phyloP scores from a whole-genome alignment of 2,329 filamentous ascomycete genomes.

The Emericellopsis atlantica region DNA sequence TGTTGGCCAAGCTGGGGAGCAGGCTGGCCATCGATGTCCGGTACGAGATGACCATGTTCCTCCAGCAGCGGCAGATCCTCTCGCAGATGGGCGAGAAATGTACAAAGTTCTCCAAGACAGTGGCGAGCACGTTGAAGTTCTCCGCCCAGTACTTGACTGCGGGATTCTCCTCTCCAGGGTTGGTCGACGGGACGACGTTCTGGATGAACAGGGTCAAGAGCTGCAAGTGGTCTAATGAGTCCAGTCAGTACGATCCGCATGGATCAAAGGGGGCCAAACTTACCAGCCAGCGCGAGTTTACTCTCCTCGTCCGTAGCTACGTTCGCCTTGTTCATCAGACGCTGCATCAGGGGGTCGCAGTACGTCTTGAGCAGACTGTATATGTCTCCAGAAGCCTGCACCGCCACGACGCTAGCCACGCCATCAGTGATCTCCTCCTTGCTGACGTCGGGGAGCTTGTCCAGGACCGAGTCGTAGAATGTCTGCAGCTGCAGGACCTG shows the following conservation, averaged over 20 bases:
- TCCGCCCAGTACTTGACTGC: conserved; percentile 95
- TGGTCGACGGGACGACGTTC: conserved; percentile 60
- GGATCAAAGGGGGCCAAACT: conserved; percentile 11
- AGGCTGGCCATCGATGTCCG: conserved; percentile 78
- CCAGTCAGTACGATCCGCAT: conserved; percentile 1
- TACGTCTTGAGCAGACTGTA: conserved; percentile 84
- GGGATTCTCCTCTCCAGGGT: conserved; percentile 64
- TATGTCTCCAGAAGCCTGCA: conserved; percentile 67
- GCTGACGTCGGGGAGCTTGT: conserved; percentile 72
- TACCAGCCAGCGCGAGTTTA: conserved; percentile 76
- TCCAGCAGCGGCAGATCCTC: conserved; percentile 87
- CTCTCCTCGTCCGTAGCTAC: conserved; percentile 70
- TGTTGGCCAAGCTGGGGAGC: conserved; percentile 74
- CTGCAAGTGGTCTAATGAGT: conserved; percentile 65
- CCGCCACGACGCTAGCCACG: conserved; percentile 81
- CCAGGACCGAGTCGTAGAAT: conserved; percentile 84
- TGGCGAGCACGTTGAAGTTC: conserved; percentile 76
- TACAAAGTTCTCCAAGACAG: conserved; percentile 79
- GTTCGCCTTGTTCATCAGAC: conserved; percentile 79
- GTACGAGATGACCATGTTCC: conserved; percentile 94
- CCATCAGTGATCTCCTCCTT: conserved; percentile 96
- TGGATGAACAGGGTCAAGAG: conserved; percentile 87
- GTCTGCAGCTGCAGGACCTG: conserved; percentile 79
- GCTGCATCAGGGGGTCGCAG: conserved; percentile 78
- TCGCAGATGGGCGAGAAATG: conserved; percentile 82